Conservation (phyloP, 352 stramenopile species). For the Aphanomyces euteiches region DNA sequence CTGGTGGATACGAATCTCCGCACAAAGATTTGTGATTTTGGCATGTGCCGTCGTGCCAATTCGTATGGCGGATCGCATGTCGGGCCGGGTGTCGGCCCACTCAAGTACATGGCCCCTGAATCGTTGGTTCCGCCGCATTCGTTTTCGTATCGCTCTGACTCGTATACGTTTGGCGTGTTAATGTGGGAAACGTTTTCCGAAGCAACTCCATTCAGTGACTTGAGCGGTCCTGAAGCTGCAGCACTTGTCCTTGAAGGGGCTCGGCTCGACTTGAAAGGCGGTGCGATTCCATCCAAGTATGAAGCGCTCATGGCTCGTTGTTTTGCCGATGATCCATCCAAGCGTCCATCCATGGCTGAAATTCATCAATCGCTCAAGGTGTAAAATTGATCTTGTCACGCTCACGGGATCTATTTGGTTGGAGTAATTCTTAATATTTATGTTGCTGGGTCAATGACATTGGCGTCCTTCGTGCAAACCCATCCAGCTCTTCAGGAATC, state of each 20-base stretch:
- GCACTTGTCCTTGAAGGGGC: conserved; percentile 61
- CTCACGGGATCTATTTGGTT: too few species aligned
- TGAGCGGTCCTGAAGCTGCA: conserved; percentile 51
- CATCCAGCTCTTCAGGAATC: too few species aligned
- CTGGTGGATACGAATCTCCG: conserved; percentile 51
- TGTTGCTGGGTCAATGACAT: too few species aligned
- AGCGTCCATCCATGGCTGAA: conserved; percentile 65
- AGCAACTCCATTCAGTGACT: conserved; percentile 46
- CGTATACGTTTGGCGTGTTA: conserved; percentile 72
- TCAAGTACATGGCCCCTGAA: conserved; percentile 76
- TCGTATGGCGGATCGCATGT: conserved; percentile 49
- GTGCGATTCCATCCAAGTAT: conserved; percentile 44
- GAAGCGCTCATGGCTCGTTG: conserved; percentile 61
- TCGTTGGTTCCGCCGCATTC: conserved; percentile 57
- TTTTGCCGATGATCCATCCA: conserved; percentile 57
- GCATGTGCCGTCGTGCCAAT: conserved; percentile 52
- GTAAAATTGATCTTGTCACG: too few species aligned
- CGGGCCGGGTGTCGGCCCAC: conserved; percentile 58
- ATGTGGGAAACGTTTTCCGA: conserved; percentile 74
- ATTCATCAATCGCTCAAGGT: conserved; percentile 32
- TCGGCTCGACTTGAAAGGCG: conserved; percentile 36
- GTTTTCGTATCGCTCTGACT: conserved; percentile 64
- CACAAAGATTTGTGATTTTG: conserved; percentile 71
- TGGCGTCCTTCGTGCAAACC: too few species aligned
- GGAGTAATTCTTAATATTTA: too few species aligned